Evolutionary conservation across 163 green algal species (phyloP).

Genomic region (Chlorella variabilis): DNA sequence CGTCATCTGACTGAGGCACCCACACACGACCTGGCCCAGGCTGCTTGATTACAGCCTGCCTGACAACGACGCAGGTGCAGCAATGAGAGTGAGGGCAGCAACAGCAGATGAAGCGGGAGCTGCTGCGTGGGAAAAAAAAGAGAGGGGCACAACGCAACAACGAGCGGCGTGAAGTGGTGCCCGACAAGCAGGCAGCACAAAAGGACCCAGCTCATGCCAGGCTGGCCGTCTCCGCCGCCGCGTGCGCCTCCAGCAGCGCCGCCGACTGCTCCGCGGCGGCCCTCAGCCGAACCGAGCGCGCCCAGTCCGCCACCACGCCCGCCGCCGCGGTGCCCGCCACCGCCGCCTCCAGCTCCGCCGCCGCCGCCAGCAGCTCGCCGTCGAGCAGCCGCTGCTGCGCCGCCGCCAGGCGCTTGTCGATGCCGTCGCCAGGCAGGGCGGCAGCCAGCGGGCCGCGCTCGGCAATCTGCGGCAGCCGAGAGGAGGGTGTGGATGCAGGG

Average conservation of each 20-base stretch:
- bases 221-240: slow-evolving; percentile 32
- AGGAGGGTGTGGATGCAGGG: background rate
- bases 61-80: no score
- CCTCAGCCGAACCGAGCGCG: slow-evolving; percentile 5
- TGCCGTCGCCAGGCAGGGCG: slow-evolving; percentile 22
- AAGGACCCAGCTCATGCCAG: slow-evolving; percentile 42
- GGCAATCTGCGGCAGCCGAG: slow-evolving; percentile 1
- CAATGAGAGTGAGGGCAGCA: no score
- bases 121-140: no score
- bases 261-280: slow-evolving; percentile 43
- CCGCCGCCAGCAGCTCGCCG: slow-evolving; percentile 35
- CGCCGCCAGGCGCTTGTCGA: slow-evolving; percentile 22
- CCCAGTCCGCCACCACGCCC: slow-evolving; percentile 39
- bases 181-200: no score
- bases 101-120: no score
- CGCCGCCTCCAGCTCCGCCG: slow-evolving; percentile 29
- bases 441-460: slow-evolving; percentile 16
- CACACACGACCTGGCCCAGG: no score
- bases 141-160: no score
- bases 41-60: no score
- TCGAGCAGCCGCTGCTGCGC: slow-evolving; percentile 25
- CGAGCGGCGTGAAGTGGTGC: no score
- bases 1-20: no score
- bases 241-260: slow-evolving; percentile 50
- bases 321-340: slow-evolving; percentile 36